phyloP scores from a whole-genome alignment of 169 alveolate genomes.

The Prorocentrum cordatum region DNA sequence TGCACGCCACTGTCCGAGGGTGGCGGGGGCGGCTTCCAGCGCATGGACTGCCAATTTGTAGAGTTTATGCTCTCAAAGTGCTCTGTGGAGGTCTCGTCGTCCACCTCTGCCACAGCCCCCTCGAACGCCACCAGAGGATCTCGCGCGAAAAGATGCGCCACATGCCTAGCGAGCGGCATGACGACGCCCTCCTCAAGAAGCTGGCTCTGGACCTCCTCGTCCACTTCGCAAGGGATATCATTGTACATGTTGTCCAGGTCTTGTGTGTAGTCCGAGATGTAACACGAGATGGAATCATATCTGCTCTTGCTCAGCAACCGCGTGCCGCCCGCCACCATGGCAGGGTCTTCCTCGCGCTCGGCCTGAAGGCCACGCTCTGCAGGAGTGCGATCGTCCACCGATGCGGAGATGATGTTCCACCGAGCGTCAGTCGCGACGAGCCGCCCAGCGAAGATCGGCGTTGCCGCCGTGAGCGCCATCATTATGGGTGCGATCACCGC shows the following conservation, averaged over 20 bases:
- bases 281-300: constrained; percentile 49
- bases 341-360: not conserved
- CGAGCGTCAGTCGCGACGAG: constrained; percentile 41
- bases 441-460: constrained; percentile 43
- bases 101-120: constrained; percentile 22
- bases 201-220: not conserved
- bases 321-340: constrained; percentile 3
- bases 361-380: constrained; percentile 51
- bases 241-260: not conserved
- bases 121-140: not conserved
- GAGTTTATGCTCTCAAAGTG: constrained; percentile 91
- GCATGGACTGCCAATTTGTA: constrained; percentile 94
- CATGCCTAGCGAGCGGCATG: constrained; percentile 5
- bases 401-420: constrained; percentile 30
- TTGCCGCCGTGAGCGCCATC: constrained; percentile 66
- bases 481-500: constrained; percentile 49
- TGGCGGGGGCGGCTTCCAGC: constrained; percentile 93
- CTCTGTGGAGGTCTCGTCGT: constrained; percentile 71
- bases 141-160: constrained; percentile 40
- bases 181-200: constrained; percentile 16
- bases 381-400: constrained; percentile 56
- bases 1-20: constrained; percentile 49
- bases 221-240: constrained; percentile 47
- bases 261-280: not conserved
- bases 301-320: constrained; percentile 28